These are phyloP conservation scores for Terana coerulea DNA, from an alignment of 768 basidiomycete species.

Conservation along the genomic window DNA sequence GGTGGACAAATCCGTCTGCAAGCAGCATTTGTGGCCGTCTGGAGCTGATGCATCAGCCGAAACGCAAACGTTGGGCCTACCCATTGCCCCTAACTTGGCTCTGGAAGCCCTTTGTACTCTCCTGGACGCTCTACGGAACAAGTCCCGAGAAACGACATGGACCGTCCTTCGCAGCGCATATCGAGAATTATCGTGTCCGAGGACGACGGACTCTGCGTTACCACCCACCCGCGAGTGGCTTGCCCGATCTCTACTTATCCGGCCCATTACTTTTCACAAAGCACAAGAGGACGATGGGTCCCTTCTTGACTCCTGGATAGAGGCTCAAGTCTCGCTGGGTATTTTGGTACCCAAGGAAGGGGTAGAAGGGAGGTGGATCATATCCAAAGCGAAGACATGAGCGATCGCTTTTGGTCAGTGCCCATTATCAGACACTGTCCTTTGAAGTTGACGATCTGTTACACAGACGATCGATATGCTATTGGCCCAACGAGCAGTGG, in stretches of 20 bases:
- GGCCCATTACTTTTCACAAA: constrained; percentile 12
- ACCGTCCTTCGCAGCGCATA: constrained; percentile 56
- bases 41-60: too few relatives aligned
- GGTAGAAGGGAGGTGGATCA: constrained; percentile 52
- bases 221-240: constrained; percentile 35
- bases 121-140: constrained; percentile 44
- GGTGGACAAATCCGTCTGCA: constrained; percentile 30
- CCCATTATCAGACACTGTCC: background rate
- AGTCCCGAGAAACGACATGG: constrained; percentile 57
- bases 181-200: constrained; percentile 50
- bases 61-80: too few relatives aligned
- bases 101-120: constrained; percentile 41
- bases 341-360: constrained; percentile 58
- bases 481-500: too few relatives aligned
- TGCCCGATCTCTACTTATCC: constrained; percentile 24
- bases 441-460: too few relatives aligned
- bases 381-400: constrained; percentile 39
- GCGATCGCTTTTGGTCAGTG: background rate
- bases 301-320: constrained; percentile 50
- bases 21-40: too few relatives aligned
- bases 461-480: too few relatives aligned
- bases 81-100: constrained; percentile 25
- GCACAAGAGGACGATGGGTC: constrained; percentile 16
- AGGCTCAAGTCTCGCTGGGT: constrained; percentile 35
- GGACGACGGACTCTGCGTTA: constrained; percentile 23